Percentiles rank a stretch among this genome's conserved stretches.
Evolutionary conservation across 139 green algal species (phyloP).

Genomic region (Nannochloris sp.): DNA sequence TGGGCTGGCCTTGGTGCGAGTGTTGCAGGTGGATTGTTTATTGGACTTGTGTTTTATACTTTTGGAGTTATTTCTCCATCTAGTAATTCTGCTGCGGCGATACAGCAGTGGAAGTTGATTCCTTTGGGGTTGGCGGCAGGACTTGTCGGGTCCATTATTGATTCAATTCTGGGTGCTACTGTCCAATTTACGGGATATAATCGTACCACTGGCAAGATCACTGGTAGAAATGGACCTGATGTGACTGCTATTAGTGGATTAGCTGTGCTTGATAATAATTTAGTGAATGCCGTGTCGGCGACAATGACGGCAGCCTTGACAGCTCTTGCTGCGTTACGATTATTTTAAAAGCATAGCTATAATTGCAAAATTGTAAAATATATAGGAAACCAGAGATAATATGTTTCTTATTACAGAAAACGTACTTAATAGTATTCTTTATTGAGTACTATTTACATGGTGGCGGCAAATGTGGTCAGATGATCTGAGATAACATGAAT

Average conservation of each 20-base stretch:
- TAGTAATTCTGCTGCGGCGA: background rate
- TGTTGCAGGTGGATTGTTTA: constrained; percentile 63
- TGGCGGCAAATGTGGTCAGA: too few relatives aligned
- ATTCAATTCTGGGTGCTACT: constrained; percentile 88
- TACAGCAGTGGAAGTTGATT: constrained; percentile 22
- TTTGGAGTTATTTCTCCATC: constrained; percentile 20
- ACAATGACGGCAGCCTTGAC: constrained; percentile 15
- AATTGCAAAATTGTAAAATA: too few relatives aligned
- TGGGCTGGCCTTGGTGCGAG: constrained; percentile 57
- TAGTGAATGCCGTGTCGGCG: constrained; percentile 46
- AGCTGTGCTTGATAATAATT: constrained; percentile 45
- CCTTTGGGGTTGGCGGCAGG: constrained; percentile 55
- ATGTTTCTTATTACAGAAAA: too few relatives aligned
- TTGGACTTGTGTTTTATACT: constrained; percentile 57
- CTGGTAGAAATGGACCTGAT: constrained; percentile 22
- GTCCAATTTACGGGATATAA: constrained; percentile 83
- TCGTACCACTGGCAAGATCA: constrained; percentile 11
- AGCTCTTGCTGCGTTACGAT: background rate
- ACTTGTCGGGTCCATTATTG: constrained; percentile 76
- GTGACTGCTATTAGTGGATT: constrained; percentile 34
- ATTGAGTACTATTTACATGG: too few relatives aligned
- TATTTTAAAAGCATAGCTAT: constrained; percentile 12
- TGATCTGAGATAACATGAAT: too few relatives aligned
- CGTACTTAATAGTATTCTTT: too few relatives aligned
- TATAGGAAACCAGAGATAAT: too few relatives aligned